Evolutionary conservation across 345 rosid genomes (phyloP).

Genomic region (Noccaea caerulescens): DNA sequence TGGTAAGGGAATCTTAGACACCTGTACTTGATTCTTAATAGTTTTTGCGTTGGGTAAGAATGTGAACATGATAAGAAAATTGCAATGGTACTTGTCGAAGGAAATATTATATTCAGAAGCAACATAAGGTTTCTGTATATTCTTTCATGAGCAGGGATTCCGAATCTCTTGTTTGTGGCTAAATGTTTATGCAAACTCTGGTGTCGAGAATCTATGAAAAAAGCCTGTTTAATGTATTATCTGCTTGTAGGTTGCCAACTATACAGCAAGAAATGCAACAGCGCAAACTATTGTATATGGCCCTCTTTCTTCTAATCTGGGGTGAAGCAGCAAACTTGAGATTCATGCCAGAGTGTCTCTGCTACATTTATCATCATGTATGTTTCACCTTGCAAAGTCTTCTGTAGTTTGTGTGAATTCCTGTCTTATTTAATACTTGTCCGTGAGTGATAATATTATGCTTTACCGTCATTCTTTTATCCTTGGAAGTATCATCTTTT

Average conservation of each 20-base stretch:
- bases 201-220: slow-evolving; percentile 14
- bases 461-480: neutral
- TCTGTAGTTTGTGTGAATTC: slow-evolving; percentile 24
- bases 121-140: slow-evolving; percentile 6
- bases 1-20: slow-evolving; percentile 61
- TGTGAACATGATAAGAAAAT: slow-evolving; percentile 3
- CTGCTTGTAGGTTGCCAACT: slow-evolving; percentile 85
- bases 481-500: neutral
- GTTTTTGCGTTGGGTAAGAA: slow-evolving; percentile 9
- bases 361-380: slow-evolving; percentile 99
- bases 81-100: slow-evolving; percentile 3
- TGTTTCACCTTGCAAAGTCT: slow-evolving; percentile 35
- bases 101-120: slow-evolving; percentile 12
- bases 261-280: slow-evolving; percentile 99
- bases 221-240: slow-evolving; percentile 22
- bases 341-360: slow-evolving; percentile 99
- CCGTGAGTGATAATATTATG: slow-evolving; percentile 6
- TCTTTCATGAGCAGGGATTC: slow-evolving; percentile 13
- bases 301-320: slow-evolving; percentile 95
- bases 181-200: slow-evolving; percentile 21
- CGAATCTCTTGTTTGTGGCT: slow-evolving; percentile 1
- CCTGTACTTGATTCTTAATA: slow-evolving; percentile 1
- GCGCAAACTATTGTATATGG: slow-evolving; percentile 93
- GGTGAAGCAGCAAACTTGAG: slow-evolving; percentile 99
- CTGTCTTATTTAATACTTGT: neutral